phyloP scores from a whole-genome alignment of 2,329 filamentous ascomycete genomes.

The Cytospora chrysosperma region DNA sequence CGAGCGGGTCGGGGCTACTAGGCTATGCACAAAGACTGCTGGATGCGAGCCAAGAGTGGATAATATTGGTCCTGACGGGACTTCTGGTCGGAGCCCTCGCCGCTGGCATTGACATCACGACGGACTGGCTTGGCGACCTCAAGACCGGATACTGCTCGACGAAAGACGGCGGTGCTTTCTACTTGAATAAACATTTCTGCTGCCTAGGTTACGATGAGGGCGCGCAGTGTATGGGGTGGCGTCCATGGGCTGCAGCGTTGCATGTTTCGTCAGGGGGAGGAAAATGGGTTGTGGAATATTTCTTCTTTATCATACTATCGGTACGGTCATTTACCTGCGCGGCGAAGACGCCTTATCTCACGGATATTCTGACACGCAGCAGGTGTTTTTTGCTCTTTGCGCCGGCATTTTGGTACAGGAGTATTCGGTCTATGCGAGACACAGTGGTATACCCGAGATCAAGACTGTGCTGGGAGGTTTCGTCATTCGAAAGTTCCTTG shows the following conservation, averaged over 20 bases:
- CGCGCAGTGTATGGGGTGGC: constrained; percentile 83
- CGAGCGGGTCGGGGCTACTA: constrained; percentile 66
- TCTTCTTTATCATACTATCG: constrained; percentile 82
- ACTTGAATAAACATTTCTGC: constrained; percentile 88
- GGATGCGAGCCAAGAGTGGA: constrained; percentile 89
- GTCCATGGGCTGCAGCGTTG: constrained; percentile 75
- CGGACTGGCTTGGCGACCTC: constrained; percentile 89
- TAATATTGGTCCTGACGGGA: constrained; percentile 82
- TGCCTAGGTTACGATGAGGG: constrained; percentile 87
- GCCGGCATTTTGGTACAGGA: constrained; percentile 79
- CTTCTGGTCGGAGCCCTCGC: constrained; percentile 81
- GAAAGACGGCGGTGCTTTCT: constrained; percentile 80
- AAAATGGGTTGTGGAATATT: constrained; percentile 80
- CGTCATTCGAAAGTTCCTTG: constrained; percentile 83
- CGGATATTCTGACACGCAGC: constrained; percentile 25
- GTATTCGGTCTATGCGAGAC: constrained; percentile 85
- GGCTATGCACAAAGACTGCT: constrained; percentile 71
- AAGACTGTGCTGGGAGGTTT: constrained; percentile 95
- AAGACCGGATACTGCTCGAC: constrained; percentile 86
- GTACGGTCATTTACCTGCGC: constrained; percentile 48
- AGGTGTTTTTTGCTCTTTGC: constrained; percentile 74
- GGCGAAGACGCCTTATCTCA: too few relatives aligned
- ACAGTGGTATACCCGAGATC: constrained; percentile 96
- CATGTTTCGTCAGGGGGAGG: constrained; percentile 65
- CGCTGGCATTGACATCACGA: constrained; percentile 84